These are phyloP conservation scores for Irpex sp. DNA, from an alignment of 1,284 basidiomycete genomes.

Conservation along the genomic window DNA sequence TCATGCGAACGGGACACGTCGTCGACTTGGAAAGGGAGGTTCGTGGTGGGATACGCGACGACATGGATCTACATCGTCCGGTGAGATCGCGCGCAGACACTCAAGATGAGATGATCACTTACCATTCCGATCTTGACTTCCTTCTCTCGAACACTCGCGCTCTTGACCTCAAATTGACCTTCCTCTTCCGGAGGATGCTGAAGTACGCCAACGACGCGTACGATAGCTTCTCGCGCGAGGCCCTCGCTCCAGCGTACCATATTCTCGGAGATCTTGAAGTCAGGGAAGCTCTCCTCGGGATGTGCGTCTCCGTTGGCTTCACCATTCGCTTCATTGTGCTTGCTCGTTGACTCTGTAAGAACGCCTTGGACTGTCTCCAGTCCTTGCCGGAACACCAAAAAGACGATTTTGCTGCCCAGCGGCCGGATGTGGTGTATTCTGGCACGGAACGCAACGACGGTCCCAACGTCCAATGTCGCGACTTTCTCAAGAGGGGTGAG, in stretches of 20 bases:
- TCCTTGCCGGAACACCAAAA: constrained; percentile 58
- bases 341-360: constrained; percentile 34
- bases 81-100: not conserved
- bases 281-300: constrained; percentile 21
- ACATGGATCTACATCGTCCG: constrained; percentile 32
- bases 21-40: constrained; percentile 31
- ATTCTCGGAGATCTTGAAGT: constrained; percentile 49
- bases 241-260: constrained; percentile 63
- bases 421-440: constrained; percentile 60
- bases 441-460: constrained; percentile 52
- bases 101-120: constrained; percentile 11
- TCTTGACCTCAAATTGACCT: constrained; percentile 44
- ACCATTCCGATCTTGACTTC: constrained; percentile 58
- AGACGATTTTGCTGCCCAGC: constrained; percentile 59
- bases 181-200: constrained; percentile 32
- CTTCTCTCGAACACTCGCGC: constrained; percentile 47
- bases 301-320: not conserved
- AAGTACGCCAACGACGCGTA: constrained; percentile 50
- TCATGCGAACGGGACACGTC: constrained; percentile 35
- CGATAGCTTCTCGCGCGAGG: constrained; percentile 56
- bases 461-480: constrained; percentile 33
- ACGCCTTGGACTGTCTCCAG: constrained; percentile 60
- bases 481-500: constrained; percentile 17
- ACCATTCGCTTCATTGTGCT: not conserved
- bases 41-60: constrained; percentile 45